Percentiles rank a stretch among this genome's conserved stretches.
phyloP scores from a whole-genome alignment of 2,329 filamentous ascomycete species.

The Scolecobasidium constrictum region DNA sequence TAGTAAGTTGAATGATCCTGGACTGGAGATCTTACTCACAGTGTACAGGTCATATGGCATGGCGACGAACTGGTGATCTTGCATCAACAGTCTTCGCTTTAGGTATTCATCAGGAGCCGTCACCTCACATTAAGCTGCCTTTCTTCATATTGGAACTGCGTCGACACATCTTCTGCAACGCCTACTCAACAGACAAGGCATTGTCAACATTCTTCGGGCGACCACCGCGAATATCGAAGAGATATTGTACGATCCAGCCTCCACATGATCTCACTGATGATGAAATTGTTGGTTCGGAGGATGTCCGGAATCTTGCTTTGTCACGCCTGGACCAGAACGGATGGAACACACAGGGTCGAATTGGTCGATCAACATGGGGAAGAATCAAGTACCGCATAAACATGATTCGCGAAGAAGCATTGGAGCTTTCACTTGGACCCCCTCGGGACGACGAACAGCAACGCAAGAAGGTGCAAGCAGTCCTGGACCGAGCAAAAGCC shows the following conservation, averaged over 20 bases:
- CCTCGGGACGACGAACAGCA: slow-evolving; percentile 11
- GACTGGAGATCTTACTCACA: slow-evolving; percentile 7
- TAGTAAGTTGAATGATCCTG: neutral
- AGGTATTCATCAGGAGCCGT: slow-evolving; percentile 26
- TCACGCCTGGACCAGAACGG: slow-evolving; percentile 36
- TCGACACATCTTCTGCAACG: slow-evolving; percentile 21
- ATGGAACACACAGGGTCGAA: slow-evolving; percentile 38
- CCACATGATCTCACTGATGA: slow-evolving; percentile 45
- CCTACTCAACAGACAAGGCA: slow-evolving; percentile 36
- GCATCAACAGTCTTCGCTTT: slow-evolving; percentile 21
- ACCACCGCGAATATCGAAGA: slow-evolving; percentile 41
- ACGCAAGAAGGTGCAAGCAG: neutral
- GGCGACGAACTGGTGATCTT: slow-evolving; percentile 22
- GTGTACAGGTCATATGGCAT: slow-evolving; percentile 17
- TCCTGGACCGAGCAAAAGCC: neutral
- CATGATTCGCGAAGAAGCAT: slow-evolving; percentile 45
- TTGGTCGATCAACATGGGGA: slow-evolving; percentile 34
- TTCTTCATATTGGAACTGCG: slow-evolving; percentile 26
- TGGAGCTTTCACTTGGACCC: slow-evolving; percentile 43
- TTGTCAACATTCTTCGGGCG: slow-evolving; percentile 42
- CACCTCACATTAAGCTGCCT: slow-evolving; percentile 20
- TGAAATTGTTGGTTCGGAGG: slow-evolving; percentile 34
- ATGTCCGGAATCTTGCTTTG: slow-evolving; percentile 28
- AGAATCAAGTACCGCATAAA: slow-evolving; percentile 39
- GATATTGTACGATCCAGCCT: slow-evolving; percentile 42